Base-by-base conservation (phyloP, 768 basidiomycete species). In the Cystofilobasidium ferigula region DNA sequence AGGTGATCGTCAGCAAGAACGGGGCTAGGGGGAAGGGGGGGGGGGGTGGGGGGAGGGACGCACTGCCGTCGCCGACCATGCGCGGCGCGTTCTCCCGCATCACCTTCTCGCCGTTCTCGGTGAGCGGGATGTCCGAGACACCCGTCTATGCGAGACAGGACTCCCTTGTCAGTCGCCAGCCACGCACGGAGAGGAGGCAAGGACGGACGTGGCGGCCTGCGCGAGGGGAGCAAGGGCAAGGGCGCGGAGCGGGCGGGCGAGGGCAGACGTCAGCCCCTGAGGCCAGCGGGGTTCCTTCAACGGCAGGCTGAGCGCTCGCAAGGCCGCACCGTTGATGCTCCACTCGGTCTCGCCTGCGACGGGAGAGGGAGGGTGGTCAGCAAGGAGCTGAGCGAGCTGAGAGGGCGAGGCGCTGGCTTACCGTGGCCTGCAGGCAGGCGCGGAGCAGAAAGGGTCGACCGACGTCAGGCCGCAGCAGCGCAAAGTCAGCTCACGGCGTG, bases 111-210 rank as follows among this genome's bases (percentile, higher is more conserved):
- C 67, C 67, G 34, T 62, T 62, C 26, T 56, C 57, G n/a, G 67
- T 68, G 13, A 68, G 67, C 18, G 61, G 61, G 40, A 68, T 68
- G 40, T 68, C 67, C 20, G 67, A 68, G 24, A 68, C 67, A 12
- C 67, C 67, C 26, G 67, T 68, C 67, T 68, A 5, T 40, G 42
- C 22, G 38, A 48, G 20, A 20, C 12, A 42, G 2, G 38, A 10
- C 18, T n/a, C 24, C 22, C 40, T 32, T 47, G 58, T 40, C 5
- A 18, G 43, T 34, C 24, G n/a, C n/a, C 8, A 1, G 14, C 2
- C 0, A 22, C 32, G 35, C 48, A 36, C 4, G 16, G 30, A 40
- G 24, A 0, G 16, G 38, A 18, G 20, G 24, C n/a, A 30, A 26
- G n/a, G 6, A 61, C 66, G 56, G 13, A 68, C 66, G 59, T 68